These are phyloP conservation scores for Xylaria sp. DNA, from an alignment of 2,329 filamentous ascomycete genomes.

Conservation along the genomic window DNA sequence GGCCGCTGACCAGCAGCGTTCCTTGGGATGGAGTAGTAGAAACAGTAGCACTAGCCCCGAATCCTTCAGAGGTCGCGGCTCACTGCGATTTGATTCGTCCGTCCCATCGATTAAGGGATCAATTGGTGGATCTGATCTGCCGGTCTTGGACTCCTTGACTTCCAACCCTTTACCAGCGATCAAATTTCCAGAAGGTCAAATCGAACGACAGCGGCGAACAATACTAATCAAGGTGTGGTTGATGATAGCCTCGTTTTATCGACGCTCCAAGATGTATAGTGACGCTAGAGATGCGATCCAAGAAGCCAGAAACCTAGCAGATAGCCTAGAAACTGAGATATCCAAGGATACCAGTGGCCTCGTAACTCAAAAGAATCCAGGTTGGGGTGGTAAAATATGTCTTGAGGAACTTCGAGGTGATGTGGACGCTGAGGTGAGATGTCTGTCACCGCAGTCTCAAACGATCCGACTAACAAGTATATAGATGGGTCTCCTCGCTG, in stretches of 20 bases:
- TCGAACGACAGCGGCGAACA: slow-evolving; percentile 60
- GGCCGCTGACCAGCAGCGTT: slow-evolving; percentile 54
- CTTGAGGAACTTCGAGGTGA: slow-evolving; percentile 88
- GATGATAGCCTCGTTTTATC: slow-evolving; percentile 88
- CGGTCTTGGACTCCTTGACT: slow-evolving; percentile 56
- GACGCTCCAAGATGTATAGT: slow-evolving; percentile 80
- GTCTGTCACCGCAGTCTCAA: slow-evolving; percentile 3
- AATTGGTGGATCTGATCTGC: slow-evolving; percentile 55
- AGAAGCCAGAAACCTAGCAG: slow-evolving; percentile 83
- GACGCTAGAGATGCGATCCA: slow-evolving; percentile 82
- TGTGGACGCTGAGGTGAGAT: slow-evolving; percentile 79
- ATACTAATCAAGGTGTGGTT: slow-evolving; percentile 86
- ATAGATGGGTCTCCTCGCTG: slow-evolving; percentile 74
- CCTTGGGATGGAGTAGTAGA: slow-evolving; percentile 57
- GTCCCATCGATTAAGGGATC: slow-evolving; percentile 56
- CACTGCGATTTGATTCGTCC: slow-evolving; percentile 60
- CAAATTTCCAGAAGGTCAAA: slow-evolving; percentile 66
- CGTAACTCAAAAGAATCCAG: slow-evolving; percentile 69
- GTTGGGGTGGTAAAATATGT: slow-evolving; percentile 84
- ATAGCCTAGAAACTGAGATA: slow-evolving; percentile 75
- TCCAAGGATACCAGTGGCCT: slow-evolving; percentile 70
- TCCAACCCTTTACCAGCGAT: slow-evolving; percentile 62
- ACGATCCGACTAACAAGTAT: slow-evolving; percentile 46
- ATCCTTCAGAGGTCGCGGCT: slow-evolving; percentile 57
- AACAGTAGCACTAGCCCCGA: slow-evolving; percentile 54